Evolutionary conservation across 345 rosid genomes (phyloP), one percentile per base, ranked within the genome.

Genomic region (Turnera subulata): DNA sequence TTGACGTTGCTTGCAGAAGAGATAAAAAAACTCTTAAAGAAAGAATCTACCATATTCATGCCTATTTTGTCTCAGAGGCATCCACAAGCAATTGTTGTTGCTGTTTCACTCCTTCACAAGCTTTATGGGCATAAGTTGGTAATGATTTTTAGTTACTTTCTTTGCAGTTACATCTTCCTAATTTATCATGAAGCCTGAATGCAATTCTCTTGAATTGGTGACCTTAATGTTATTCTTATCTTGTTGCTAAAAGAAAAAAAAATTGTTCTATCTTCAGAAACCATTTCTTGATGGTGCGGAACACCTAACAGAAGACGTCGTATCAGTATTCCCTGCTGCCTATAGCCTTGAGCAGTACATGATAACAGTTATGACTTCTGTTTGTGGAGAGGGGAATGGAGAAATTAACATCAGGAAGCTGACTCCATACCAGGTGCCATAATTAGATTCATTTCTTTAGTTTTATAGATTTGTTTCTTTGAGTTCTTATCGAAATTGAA

Each of bases 1-100:
- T 67, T 93, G 71, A 83, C 96, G 25, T 70, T 85, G 75, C 97
- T 93, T 74, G 97, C 97, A 24, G 87, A 85, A 67, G 97, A 93
- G 69, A 82, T 80, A 43, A 87, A 71, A 72, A 85, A 77, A 72
- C 84, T 93, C 74, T 69, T 93, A 62, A 78, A 76, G 60, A 85
- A 73, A 62, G 99, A 93, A 68, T 84, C 91, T 40, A 67, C 78
- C 44, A 54, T 63, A 33, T 93, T 75, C 75, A 77, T 83, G 75
- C 96, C 97, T 67, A 63, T 93, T 73, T 80, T 93, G 56, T 70
- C 86, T 58, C 79, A 71, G 85, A 75, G 94, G 79, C 94, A 93
- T 73, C 91, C 94, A 18, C 91, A 82, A 38, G 91, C 96, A 61
- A 62, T 76, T 50, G 70, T 84, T 20, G 50, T 81, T 77, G 82